Base-by-base conservation (phyloP, 1,139 yeast species). In the Blastobotrys indianensis region DNA sequence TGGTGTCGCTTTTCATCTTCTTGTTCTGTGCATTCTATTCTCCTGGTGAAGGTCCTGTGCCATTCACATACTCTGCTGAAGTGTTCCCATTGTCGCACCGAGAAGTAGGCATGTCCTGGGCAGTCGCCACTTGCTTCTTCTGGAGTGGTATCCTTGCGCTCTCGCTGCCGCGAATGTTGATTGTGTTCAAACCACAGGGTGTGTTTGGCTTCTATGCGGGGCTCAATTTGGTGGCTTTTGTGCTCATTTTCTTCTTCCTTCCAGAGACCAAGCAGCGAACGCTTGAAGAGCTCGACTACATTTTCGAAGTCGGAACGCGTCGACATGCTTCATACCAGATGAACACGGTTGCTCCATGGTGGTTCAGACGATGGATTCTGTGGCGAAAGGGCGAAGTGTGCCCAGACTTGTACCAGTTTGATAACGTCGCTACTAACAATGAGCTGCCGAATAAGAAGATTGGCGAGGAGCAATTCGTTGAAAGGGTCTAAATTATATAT, bases 31-130 rank as follows among this genome's bases (percentile, higher is more conserved):
- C 79, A 38, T 82, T 84, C 53, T 86, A 86, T 66, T 84, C 94
- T 0, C 80, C 85, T 2, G 92, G 94, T 51, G 87, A 84, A 68
- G 95, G 95, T 39, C 95, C 94, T 11, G 94, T 86, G 42, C 94
- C 95, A 6, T 86, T 86, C 70, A 84, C 94, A 1, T 85, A 85
- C 62, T 82, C 94, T 30, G 94, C 95, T 13, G 94, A 86, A 65
- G 85, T 85, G 52, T 86, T 85, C 73, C 90, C 94, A 47, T 73
- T 86, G 55, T 85, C 85, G 58, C 81, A 85, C 51, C 80, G 95
- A 67, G 94, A 87, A 59, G 69, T 85, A 45, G 94, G 95, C 48
- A 85, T 88, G 82, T 81, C 92, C 3, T 72, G 81, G 55, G 95
- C 94, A 15, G 83, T 92, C 29, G 85, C 90, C 23, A 82, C 88